These are phyloP conservation scores for Helichrysum umbraculigerum DNA, from an alignment of 129 eudicot genomes.

Conservation along the genomic window DNA sequence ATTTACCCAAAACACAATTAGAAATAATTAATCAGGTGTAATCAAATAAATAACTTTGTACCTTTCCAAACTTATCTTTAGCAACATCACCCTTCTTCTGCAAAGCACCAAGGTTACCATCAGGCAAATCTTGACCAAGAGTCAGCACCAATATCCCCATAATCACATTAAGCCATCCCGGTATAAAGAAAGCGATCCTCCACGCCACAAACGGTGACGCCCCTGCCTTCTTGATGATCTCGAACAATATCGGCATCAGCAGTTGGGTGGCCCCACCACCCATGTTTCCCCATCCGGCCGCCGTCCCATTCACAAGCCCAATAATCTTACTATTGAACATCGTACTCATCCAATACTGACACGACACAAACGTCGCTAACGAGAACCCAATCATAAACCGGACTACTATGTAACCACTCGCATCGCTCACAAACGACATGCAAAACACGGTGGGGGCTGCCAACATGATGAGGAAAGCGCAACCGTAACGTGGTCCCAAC, in stretches of 20 bases:
- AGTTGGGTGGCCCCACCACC: conserved; percentile 90
- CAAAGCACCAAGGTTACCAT: conserved; percentile 76
- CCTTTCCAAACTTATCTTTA: conserved; percentile 72
- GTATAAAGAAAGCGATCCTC: conserved; percentile 79
- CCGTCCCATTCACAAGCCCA: conserved; percentile 72
- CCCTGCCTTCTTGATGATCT: conserved; percentile 50
- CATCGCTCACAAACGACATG: conserved; percentile 59
- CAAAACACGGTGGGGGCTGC: conserved; percentile 80
- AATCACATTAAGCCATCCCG: conserved; percentile 67
- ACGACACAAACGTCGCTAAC: conserved; percentile 72
- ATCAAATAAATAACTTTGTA: not conserved
- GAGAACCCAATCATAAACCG: conserved; percentile 83
- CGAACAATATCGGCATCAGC: conserved; percentile 71
- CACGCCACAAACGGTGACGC: conserved; percentile 70
- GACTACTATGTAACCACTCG: conserved; percentile 60
- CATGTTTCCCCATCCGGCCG: conserved; percentile 94
- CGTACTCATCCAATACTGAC: conserved; percentile 81
- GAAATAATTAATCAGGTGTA: too few relatives aligned
- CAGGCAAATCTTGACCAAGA: conserved; percentile 89
- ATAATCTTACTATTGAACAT: conserved; percentile 74
- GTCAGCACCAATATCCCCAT: conserved; percentile 76
- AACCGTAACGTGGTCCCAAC: conserved; percentile 78
- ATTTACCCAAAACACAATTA: not conserved
- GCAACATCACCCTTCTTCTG: conserved; percentile 80
- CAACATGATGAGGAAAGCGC: conserved; percentile 69